phyloP scores from a whole-genome alignment of 2,329 filamentous ascomycete genomes.

The Leptographium procerum region DNA sequence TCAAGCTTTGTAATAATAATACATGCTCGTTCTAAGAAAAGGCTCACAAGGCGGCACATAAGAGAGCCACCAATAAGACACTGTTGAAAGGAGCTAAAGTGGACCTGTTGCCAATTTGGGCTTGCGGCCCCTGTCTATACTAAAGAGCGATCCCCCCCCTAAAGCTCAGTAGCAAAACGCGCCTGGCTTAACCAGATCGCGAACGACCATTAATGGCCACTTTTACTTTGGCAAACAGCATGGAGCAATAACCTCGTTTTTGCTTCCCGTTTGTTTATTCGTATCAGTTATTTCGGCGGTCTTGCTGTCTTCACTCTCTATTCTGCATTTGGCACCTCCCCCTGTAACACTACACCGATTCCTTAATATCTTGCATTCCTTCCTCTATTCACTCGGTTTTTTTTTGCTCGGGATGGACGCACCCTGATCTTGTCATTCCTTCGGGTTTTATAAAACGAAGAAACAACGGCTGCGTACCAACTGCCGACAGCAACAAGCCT shows the following conservation, averaged over 20 bases:
- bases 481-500: not conserved
- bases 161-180: not conserved
- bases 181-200: not conserved
- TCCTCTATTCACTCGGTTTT: not conserved
- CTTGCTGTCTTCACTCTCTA: not conserved
- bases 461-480: not conserved
- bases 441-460: not conserved
- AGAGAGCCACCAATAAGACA: not conserved
- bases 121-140: not conserved
- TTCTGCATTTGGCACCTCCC: not conserved
- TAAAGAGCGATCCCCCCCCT: not conserved
- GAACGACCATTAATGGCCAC: not conserved
- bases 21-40: not conserved
- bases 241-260: not conserved
- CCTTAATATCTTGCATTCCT: not conserved
- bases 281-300: no score
- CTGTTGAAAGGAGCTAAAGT: not conserved
- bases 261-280: not conserved
- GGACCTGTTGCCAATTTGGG: not conserved
- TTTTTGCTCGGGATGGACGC: not conserved
- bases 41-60: not conserved
- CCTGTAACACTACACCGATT: not conserved
- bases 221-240: not conserved
- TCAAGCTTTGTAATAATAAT: not conserved
- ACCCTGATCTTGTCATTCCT: not conserved